phyloP scores from a whole-genome alignment of 495 filamentous ascomycete genomes.

The Xylaria palmicola region DNA sequence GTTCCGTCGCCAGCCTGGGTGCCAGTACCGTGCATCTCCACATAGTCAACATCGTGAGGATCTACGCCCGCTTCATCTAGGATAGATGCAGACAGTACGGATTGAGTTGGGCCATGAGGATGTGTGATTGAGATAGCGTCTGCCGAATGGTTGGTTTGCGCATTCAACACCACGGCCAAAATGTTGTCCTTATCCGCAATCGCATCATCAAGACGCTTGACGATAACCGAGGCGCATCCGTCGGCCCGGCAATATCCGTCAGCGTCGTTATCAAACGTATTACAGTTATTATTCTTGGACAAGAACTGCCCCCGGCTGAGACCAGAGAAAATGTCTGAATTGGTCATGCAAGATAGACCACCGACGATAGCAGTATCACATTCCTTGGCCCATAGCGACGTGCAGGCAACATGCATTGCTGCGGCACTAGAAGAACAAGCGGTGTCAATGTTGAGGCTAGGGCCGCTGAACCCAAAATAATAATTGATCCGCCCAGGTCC shows the following conservation, averaged over 20 bases:
- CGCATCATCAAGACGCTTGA: slow-evolving; percentile 77
- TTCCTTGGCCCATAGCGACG: slow-evolving; percentile 74
- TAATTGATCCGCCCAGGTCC: slow-evolving; percentile 84
- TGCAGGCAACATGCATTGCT: slow-evolving; percentile 81
- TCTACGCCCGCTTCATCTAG: slow-evolving; percentile 68
- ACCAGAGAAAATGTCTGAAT: slow-evolving; percentile 81
- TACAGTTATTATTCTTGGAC: slow-evolving; percentile 75
- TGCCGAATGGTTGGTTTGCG: slow-evolving; percentile 73
- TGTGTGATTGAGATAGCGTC: slow-evolving; percentile 80
- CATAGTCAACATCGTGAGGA: slow-evolving; percentile 72
- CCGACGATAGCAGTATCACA: slow-evolving; percentile 84
- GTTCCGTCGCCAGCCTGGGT: slow-evolving; percentile 79
- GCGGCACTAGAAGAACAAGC: slow-evolving; percentile 86
- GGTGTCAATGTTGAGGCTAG: slow-evolving; percentile 83
- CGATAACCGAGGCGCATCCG: slow-evolving; percentile 65
- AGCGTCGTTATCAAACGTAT: slow-evolving; percentile 73
- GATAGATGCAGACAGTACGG: slow-evolving; percentile 65
- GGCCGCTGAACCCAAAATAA: slow-evolving; percentile 84
- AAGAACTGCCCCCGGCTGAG: slow-evolving; percentile 82
- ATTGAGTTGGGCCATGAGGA: slow-evolving; percentile 73
- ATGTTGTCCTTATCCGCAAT: slow-evolving; percentile 72
- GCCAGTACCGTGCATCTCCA: slow-evolving; percentile 90
- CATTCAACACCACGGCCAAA: slow-evolving; percentile 63
- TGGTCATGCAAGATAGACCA: slow-evolving; percentile 76
- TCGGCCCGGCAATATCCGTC: slow-evolving; percentile 80